Evolutionary conservation across 129 eudicot species (phyloP).

Genomic region (Pittosporum tobira): DNA sequence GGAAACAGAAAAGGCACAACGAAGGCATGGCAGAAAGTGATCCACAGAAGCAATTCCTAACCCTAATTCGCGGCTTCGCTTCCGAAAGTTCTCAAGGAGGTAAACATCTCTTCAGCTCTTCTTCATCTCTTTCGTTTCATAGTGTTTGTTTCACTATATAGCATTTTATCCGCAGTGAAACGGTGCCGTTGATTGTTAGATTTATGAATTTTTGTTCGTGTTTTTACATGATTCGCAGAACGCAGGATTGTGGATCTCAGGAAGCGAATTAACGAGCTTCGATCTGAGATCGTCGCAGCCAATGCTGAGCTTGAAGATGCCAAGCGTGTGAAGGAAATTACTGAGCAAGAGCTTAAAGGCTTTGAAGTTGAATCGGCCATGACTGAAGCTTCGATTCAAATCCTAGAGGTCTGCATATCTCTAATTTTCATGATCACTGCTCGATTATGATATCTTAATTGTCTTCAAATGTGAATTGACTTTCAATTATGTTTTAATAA

Average conservation of each 20-base stretch:
- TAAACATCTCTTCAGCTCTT: constrained; percentile 11
- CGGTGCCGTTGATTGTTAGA: constrained; percentile 1
- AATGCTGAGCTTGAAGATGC: constrained; percentile 46
- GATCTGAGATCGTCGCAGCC: constrained; percentile 32
- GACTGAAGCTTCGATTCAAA: constrained; percentile 55
- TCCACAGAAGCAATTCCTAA: constrained; percentile 51
- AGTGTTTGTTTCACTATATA: constrained; percentile 1
- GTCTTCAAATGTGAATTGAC: neutral
- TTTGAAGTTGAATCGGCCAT: constrained; percentile 64
- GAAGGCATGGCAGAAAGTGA: constrained; percentile 51
- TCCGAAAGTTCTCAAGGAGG: constrained; percentile 84
- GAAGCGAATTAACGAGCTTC: constrained; percentile 43
- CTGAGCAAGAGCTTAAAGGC: constrained; percentile 68
- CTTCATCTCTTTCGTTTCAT: constrained; percentile 2
- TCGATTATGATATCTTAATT: neutral
- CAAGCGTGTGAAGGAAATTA: constrained; percentile 43
- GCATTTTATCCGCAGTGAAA: neutral
- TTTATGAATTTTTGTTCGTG: neutral
- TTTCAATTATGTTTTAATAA: neutral
- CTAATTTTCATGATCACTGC: constrained; percentile 8
- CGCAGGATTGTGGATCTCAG: constrained; percentile 53
- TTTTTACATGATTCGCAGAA: constrained; percentile 29
- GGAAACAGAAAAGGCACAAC: constrained; percentile 18
- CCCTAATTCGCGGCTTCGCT: constrained; percentile 60
- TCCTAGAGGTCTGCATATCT: constrained; percentile 49